Evolutionary conservation across 352 stramenopile genomes (phyloP).

Genomic region (Salisapilia sapeloensis): DNA sequence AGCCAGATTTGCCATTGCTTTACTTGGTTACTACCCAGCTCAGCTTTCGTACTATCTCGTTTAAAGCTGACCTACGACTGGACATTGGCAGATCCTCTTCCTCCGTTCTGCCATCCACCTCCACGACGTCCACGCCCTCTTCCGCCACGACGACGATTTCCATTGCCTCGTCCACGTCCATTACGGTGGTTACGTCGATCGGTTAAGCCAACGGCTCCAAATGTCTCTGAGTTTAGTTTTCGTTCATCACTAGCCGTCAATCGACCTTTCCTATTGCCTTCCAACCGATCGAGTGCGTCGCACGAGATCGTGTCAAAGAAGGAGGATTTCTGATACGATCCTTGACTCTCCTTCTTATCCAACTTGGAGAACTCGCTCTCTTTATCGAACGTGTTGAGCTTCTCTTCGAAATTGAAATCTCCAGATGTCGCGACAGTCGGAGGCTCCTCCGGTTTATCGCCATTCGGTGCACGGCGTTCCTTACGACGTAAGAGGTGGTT

Average conservation of each 20-base stretch:
- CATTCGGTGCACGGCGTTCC: conserved; percentile 37
- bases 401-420: conserved; percentile 63
- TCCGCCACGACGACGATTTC: too few relatives aligned
- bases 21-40: too few relatives aligned
- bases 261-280: conserved; percentile 43
- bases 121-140: conserved; percentile 10
- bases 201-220: conserved; percentile 71
- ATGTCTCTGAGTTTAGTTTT: conserved; percentile 81
- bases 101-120: too few relatives aligned
- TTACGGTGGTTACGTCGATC: conserved; percentile 68
- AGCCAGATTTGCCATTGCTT: too few relatives aligned
- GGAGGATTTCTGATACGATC: conserved; percentile 76
- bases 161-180: conserved; percentile 11
- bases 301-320: conserved; percentile 86
- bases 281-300: conserved; percentile 66
- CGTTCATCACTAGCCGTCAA: conserved; percentile 63
- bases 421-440: conserved; percentile 5
- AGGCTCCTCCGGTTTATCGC: conserved; percentile 6
- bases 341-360: conserved; percentile 21
- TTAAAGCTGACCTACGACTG: too few relatives aligned
- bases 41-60: too few relatives aligned
- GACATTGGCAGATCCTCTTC: too few relatives aligned
- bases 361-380: conserved; percentile 67
- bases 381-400: conserved; percentile 58
- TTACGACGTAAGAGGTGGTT: conserved; percentile 64